Percentiles rank a stretch among this genome's conserved stretches.
Conservation (phyloP, 805 yeast genomes). For the Candida quercuum region DNA sequence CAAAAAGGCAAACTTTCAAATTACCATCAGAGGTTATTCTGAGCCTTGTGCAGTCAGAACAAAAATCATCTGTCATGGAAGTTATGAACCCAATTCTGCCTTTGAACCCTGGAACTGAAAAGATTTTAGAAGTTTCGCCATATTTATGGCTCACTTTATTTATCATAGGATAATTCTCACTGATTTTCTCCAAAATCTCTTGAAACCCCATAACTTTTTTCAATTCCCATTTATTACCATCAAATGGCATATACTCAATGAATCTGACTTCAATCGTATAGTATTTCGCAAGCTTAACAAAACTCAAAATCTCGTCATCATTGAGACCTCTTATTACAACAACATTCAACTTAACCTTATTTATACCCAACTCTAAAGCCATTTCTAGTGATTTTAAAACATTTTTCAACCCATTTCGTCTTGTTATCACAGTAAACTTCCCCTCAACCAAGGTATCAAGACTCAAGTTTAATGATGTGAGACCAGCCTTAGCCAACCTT, state of each 20-base stretch:
- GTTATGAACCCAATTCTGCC: constrained; percentile 49
- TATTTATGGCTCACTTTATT: constrained; percentile 18
- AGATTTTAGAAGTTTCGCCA: constrained; percentile 51
- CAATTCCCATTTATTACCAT: constrained; percentile 47
- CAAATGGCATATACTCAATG: constrained; percentile 56
- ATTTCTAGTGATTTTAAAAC: constrained; percentile 39
- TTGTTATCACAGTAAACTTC: constrained; percentile 41
- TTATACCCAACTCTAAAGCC: constrained; percentile 39
- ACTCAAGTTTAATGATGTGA: constrained; percentile 42
- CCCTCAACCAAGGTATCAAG: constrained; percentile 48
- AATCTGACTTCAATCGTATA: constrained; percentile 43
- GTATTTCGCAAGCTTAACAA: constrained; percentile 36
- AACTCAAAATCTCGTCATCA: constrained; percentile 46
- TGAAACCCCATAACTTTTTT: constrained; percentile 39
- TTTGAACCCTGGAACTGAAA: constrained; percentile 32
- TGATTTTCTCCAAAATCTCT: constrained; percentile 35
- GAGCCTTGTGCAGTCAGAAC: constrained; percentile 46
- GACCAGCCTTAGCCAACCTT: constrained; percentile 33
- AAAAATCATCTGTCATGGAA: constrained; percentile 50
- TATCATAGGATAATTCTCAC: constrained; percentile 25
- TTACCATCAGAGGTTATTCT: constrained; percentile 50
- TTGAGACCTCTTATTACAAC: constrained; percentile 45
- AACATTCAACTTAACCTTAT: constrained; percentile 42
- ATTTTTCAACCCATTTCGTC: constrained; percentile 42
- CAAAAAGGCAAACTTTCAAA: constrained; percentile 49